Evolutionary conservation across 2,329 filamentous ascomycete species (phyloP).

Genomic region (Gliomastix tumulicola): DNA sequence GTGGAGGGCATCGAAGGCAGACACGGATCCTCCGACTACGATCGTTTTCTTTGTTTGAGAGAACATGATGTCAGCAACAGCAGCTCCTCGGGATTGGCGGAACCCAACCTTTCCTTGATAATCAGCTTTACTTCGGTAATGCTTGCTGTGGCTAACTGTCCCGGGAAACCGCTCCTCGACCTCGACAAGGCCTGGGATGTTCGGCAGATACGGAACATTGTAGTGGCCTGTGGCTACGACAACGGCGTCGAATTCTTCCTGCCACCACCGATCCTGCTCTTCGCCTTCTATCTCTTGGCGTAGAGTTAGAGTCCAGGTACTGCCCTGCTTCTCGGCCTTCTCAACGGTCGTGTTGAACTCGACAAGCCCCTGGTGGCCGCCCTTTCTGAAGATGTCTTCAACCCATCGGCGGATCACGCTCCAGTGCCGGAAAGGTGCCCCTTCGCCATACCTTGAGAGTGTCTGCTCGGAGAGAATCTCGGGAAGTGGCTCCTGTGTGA

Average conservation of each 20-base stretch:
- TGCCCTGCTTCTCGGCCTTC: constrained; percentile 38
- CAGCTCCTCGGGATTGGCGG: not conserved
- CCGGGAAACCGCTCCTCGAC: constrained; percentile 37
- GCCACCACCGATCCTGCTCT: constrained; percentile 52
- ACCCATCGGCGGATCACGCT: constrained; percentile 49
- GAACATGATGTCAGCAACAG: no score
- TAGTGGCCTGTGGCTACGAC: constrained; percentile 56
- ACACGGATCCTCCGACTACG: constrained; percentile 51
- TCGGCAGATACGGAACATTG: constrained; percentile 48
- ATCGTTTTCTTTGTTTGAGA: constrained; percentile 47
- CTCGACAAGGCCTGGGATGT: constrained; percentile 38
- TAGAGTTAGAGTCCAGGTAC: constrained; percentile 47
- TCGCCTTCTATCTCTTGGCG: constrained; percentile 22
- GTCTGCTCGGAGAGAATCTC: constrained; percentile 15
- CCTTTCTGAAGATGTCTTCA: constrained; percentile 39
- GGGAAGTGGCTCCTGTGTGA: constrained; percentile 48
- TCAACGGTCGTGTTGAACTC: constrained; percentile 55
- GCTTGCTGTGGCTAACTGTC: constrained; percentile 47
- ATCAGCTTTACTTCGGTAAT: constrained; percentile 36
- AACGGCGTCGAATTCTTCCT: constrained; percentile 54
- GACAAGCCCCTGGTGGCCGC: constrained; percentile 46
- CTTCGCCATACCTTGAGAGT: constrained; percentile 37
- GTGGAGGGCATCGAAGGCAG: constrained; percentile 48
- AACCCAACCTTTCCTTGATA: constrained; percentile 35
- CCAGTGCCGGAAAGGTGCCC: constrained; percentile 57